Evolutionary conservation across 73 alveolate species (phyloP).

Genomic region (Symbiodinium natans): DNA sequence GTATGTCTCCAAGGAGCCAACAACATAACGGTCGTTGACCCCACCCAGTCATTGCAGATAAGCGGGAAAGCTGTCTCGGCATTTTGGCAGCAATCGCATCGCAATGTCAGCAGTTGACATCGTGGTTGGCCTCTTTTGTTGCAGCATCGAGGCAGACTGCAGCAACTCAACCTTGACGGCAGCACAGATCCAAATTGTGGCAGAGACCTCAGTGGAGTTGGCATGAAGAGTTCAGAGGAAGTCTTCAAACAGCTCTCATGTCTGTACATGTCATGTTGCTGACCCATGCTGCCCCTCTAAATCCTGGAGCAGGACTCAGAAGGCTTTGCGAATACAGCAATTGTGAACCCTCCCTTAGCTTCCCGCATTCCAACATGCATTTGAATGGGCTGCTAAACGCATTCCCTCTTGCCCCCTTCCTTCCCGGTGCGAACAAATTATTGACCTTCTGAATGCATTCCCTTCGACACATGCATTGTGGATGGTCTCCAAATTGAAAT

Average conservation of each 20-base stretch:
- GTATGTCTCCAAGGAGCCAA: constrained; percentile 14
- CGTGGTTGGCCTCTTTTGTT: not conserved
- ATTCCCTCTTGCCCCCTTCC: no score
- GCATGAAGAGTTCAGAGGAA: not conserved
- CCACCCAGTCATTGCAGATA: not conserved
- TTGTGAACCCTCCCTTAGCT: not conserved
- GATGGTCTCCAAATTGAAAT: no score
- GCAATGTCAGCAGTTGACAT: no score
- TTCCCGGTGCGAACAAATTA: no score
- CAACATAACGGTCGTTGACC: constrained; percentile 15
- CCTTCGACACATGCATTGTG: no score
- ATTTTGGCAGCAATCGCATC: not conserved
- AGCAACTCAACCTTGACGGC: not conserved
- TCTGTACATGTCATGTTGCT: not conserved
- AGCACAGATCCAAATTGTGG: not conserved
- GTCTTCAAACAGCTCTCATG: not conserved
- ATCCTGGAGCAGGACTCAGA: not conserved
- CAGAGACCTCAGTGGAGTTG: no score
- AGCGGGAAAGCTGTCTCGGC: not conserved
- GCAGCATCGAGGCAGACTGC: not conserved
- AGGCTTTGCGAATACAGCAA: not conserved
- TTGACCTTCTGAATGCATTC: no score
- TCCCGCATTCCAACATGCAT: not conserved
- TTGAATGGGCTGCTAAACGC: no score
- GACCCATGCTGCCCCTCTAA: not conserved